Conservation (phyloP, 805 yeast genomes). For the Cyberlindnera lachancei region DNA sequence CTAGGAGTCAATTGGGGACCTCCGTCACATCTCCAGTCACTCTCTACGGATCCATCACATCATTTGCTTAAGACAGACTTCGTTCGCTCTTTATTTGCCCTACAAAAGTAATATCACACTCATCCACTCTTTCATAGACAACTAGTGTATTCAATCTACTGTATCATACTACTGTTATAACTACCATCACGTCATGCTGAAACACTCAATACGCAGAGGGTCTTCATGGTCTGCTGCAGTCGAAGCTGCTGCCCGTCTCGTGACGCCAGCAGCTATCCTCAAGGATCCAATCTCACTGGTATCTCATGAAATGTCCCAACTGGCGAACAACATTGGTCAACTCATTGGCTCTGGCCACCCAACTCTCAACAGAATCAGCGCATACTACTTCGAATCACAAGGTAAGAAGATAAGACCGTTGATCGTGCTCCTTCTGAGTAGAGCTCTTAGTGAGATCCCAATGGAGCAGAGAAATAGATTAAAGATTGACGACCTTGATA, state of each 20-base stretch:
- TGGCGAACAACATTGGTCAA: constrained; percentile 80
- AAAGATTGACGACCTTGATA: constrained; percentile 55
- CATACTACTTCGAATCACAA: constrained; percentile 91
- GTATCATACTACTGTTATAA: too few species aligned
- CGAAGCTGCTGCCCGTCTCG: constrained; percentile 66
- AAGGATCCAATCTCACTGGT: constrained; percentile 88
- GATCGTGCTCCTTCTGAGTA: constrained; percentile 73
- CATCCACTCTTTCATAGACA: too few species aligned
- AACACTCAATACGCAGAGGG: background rate
- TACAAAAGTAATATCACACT: too few species aligned
- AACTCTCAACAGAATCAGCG: constrained; percentile 82
- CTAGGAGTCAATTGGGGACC: too few species aligned
- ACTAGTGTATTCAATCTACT: too few species aligned
- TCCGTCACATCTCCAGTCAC: too few species aligned
- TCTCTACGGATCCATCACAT: too few species aligned
- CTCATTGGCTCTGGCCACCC: constrained; percentile 94
- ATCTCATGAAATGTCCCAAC: constrained; percentile 82
- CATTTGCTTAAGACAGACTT: too few species aligned
- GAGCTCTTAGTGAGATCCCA: constrained; percentile 76
- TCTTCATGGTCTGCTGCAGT: constrained; percentile 48
- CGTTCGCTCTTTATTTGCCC: too few species aligned
- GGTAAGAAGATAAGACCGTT: constrained; percentile 94
- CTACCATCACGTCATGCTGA: too few species aligned
- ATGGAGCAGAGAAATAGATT: constrained; percentile 55
- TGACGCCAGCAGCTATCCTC: constrained; percentile 51